These are phyloP conservation scores for Jasminum sambac DNA, from an alignment of 257 asterid species.

Conservation along the genomic window DNA sequence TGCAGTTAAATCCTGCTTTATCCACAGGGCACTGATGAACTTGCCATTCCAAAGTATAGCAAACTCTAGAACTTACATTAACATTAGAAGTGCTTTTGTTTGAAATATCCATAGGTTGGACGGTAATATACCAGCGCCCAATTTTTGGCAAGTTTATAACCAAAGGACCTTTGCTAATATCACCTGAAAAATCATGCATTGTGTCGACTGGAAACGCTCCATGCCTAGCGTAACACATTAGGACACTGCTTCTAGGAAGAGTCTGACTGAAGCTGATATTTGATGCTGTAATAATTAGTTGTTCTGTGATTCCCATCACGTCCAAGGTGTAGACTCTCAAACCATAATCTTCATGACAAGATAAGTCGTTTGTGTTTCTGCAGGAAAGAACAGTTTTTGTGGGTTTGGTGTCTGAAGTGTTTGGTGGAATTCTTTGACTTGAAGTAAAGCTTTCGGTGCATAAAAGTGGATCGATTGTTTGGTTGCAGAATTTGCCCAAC, in stretches of 20 bases:
- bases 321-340: constrained; percentile 55
- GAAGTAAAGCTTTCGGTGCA: constrained; percentile 50
- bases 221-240: constrained; percentile 69
- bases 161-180: constrained; percentile 58
- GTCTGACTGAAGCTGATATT: constrained; percentile 44
- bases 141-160: constrained; percentile 65
- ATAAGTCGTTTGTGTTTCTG: constrained; percentile 45
- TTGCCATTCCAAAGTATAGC: constrained; percentile 71
- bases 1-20: constrained; percentile 86
- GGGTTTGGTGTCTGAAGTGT: constrained; percentile 24
- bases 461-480: constrained; percentile 63
- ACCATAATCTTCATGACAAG: constrained; percentile 52
- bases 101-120: constrained; percentile 51
- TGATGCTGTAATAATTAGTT: constrained; percentile 51
- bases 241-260: constrained; percentile 31
- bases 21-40: constrained; percentile 69
- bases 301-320: constrained; percentile 59
- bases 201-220: constrained; percentile 54
- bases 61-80: constrained; percentile 35
- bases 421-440: constrained; percentile 28
- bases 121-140: constrained; percentile 78
- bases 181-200: constrained; percentile 69
- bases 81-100: constrained; percentile 30
- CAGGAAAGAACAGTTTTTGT: constrained; percentile 50
- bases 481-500: constrained; percentile 86